Conservation (phyloP, 2,329 filamentous ascomycete genomes). For the Pseudogymnoascus sp. region DNA sequence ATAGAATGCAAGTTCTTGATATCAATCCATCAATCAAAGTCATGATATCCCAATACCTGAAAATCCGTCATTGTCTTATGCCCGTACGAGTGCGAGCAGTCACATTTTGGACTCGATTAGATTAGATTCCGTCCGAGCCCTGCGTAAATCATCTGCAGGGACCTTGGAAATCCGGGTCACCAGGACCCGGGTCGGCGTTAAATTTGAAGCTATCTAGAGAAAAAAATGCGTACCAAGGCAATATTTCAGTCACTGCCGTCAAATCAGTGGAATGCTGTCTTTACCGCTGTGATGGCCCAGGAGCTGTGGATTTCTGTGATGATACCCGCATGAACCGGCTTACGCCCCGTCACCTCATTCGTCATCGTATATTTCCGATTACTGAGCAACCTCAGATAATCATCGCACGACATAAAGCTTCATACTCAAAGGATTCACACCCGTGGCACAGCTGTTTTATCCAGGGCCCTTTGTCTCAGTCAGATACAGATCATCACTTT, state of each 20-base stretch:
- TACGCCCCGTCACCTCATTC: neutral
- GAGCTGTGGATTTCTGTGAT: neutral
- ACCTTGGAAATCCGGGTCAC: neutral
- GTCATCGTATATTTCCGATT: neutral
- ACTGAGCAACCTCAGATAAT: slow-evolving; percentile 1
- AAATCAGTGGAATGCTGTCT: neutral
- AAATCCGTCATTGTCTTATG: neutral
- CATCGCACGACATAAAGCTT: neutral
- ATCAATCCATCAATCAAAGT: neutral
- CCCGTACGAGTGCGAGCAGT: neutral
- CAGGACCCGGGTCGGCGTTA: too few relatives aligned
- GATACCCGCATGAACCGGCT: neutral
- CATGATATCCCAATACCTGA: neutral
- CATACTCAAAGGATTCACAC: neutral
- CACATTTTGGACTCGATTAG: neutral
- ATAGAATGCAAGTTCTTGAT: neutral
- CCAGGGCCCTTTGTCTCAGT: neutral
- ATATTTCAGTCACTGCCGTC: neutral
- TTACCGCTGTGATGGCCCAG: neutral
- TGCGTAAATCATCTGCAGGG: neutral
- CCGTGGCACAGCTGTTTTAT: neutral
- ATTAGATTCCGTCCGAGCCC: neutral
- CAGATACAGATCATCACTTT: neutral
- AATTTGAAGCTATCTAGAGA: neutral
- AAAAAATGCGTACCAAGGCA: neutral